These are phyloP conservation scores for Hyaloscypha bicolor DNA, from an alignment of 495 filamentous ascomycete genomes.

Conservation along the genomic window DNA sequence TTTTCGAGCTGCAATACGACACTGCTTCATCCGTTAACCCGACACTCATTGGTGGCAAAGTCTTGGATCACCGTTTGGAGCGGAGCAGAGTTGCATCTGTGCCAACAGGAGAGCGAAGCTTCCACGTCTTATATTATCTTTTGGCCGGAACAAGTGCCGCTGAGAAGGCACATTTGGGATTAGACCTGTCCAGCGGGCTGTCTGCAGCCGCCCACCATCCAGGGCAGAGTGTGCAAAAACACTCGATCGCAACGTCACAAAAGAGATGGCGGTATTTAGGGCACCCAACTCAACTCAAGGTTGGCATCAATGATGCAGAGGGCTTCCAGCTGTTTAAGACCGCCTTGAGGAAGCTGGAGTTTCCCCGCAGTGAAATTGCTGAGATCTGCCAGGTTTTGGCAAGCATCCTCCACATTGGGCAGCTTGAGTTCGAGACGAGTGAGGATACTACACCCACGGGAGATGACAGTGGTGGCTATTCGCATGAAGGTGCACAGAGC, in stretches of 20 bases:
- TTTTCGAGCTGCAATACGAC: conserved; percentile 95
- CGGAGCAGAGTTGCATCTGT: conserved; percentile 86
- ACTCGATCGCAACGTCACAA: conserved; percentile 52
- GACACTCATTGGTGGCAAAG: conserved; percentile 86
- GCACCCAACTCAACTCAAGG: conserved; percentile 93
- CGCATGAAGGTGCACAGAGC: conserved; percentile 87
- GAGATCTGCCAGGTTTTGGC: conserved; percentile 95
- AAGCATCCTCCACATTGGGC: conserved; percentile 89
- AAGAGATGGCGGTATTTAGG: conserved; percentile 95
- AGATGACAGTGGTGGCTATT: conserved; percentile 94
- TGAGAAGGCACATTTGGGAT: conserved; percentile 86
- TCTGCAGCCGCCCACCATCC: conserved; percentile 37
- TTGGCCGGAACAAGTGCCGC: conserved; percentile 87
- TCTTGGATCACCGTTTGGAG: conserved; percentile 91
- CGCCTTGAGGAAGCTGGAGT: conserved; percentile 89
- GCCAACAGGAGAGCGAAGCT: conserved; percentile 93
- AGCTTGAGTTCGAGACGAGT: conserved; percentile 84
- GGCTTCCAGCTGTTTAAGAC: conserved; percentile 98
- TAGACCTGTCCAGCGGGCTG: conserved; percentile 56
- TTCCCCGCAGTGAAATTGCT: conserved; percentile 89
- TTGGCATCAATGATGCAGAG: conserved; percentile 93
- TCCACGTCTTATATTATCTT: conserved; percentile 94
- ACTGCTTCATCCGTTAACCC: conserved; percentile 78
- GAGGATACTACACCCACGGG: conserved; percentile 75
- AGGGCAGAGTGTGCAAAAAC: conserved; percentile 37